Conservation (phyloP, 164 flowering plant species). For the Nelumbo lutea region DNA sequence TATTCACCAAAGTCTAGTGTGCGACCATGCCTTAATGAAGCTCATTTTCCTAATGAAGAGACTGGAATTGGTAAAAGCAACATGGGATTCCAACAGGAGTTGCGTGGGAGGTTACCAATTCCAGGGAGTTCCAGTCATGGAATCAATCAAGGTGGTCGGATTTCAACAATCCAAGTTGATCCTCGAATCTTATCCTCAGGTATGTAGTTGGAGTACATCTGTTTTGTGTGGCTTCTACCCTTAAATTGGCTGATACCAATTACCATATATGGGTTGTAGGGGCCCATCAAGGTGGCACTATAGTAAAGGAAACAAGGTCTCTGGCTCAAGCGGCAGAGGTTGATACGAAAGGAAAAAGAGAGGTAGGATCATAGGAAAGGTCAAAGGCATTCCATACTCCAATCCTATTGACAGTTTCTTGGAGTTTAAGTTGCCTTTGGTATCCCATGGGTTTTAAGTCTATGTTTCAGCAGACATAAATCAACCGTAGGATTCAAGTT, state of each 20-base stretch:
- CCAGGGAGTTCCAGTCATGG: slow-evolving; percentile 33
- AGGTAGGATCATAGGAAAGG: slow-evolving; percentile 18
- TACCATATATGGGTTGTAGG: slow-evolving; percentile 21
- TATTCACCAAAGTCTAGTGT: slow-evolving; percentile 44
- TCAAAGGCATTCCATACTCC: slow-evolving; percentile 10
- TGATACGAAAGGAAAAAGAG: slow-evolving; percentile 35
- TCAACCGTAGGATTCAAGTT: no score
- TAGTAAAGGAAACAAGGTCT: slow-evolving; percentile 29
- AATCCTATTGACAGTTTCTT: background rate
- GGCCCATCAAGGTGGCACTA: slow-evolving; percentile 21
- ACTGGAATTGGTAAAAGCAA: slow-evolving; percentile 29
- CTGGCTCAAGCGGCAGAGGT: slow-evolving; percentile 30
- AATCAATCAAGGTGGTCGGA: slow-evolving; percentile 30
- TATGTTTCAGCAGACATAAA: no score
- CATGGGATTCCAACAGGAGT: slow-evolving; percentile 28
- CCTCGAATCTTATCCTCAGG: slow-evolving; percentile 6
- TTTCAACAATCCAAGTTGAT: slow-evolving; percentile 24
- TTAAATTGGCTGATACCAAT: background rate
- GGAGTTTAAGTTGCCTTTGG: no score
- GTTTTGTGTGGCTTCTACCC: background rate
- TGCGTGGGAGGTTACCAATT: slow-evolving; percentile 31
- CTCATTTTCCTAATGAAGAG: slow-evolving; percentile 28
- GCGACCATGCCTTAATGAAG: slow-evolving; percentile 28
- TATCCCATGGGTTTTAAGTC: no score
- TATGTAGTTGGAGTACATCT: background rate